These are phyloP conservation scores for Colletotrichum sp. DNA, from an alignment of 2,329 filamentous ascomycete genomes.

Conservation along the genomic window DNA sequence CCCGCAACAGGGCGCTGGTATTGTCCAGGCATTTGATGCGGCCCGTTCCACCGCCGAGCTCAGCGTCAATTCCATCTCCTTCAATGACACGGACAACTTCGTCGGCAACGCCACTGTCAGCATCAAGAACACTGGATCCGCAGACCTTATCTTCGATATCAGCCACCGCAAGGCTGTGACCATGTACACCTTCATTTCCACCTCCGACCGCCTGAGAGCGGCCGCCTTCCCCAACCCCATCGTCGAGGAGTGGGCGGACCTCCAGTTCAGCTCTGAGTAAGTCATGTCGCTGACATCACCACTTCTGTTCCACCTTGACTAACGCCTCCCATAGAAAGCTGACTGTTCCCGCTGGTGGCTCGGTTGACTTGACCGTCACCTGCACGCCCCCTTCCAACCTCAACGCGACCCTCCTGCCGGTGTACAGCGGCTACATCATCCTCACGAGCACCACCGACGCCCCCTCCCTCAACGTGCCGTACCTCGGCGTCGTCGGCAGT, in stretches of 20 bases:
- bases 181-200: constrained; percentile 54
- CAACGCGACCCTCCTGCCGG: constrained; percentile 38
- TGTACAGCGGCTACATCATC: constrained; percentile 47
- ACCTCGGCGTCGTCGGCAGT: constrained; percentile 43
- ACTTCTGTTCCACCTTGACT: accelerated
- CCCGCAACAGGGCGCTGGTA: constrained; percentile 64
- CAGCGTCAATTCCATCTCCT: constrained; percentile 61
- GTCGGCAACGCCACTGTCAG: constrained; percentile 52
- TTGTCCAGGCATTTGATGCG: constrained; percentile 65
- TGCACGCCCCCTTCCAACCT: constrained; percentile 44
- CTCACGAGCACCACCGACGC: constrained; percentile 43
- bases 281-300: neutral
- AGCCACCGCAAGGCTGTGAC: constrained; percentile 56
- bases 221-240: constrained; percentile 51
- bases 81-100: constrained; percentile 69
- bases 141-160: constrained; percentile 56
- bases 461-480: constrained; percentile 41
- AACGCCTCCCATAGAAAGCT: constrained; percentile 31
- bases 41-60: constrained; percentile 59
- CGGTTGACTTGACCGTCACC: constrained; percentile 48
- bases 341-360: constrained; percentile 45
- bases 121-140: constrained; percentile 57
- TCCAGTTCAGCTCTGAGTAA: constrained; percentile 41
- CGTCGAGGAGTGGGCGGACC: constrained; percentile 41
- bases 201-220: constrained; percentile 35